Evolutionary conservation across 768 basidiomycete species (phyloP).

Genomic region (Pisolithus albus): DNA sequence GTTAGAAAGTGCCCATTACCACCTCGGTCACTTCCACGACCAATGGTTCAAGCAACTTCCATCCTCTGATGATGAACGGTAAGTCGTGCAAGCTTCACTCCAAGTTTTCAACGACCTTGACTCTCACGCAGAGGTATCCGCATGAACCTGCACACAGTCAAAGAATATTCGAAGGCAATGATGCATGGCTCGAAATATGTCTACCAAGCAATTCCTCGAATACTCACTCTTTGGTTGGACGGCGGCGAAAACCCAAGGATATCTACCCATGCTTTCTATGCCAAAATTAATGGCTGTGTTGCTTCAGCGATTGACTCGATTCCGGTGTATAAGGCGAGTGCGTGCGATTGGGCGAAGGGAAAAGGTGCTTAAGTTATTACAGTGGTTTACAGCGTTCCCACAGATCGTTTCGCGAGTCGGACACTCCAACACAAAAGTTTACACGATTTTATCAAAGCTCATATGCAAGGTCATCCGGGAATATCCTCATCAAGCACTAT

Average conservation of each 20-base stretch:
- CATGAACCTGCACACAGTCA: slow-evolving; percentile 62
- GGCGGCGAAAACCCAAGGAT: slow-evolving; percentile 51
- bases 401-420: slow-evolving; percentile 94
- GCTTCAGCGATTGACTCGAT: slow-evolving; percentile 49
- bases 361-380: slow-evolving; percentile 1
- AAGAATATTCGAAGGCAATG: slow-evolving; percentile 64
- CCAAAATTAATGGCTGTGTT: slow-evolving; percentile 52
- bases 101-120: background rate
- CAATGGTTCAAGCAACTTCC: slow-evolving; percentile 57
- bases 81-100: background rate
- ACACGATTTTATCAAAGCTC: slow-evolving; percentile 51
- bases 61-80: slow-evolving; percentile 49
- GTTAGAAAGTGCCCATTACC: slow-evolving; percentile 82
- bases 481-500: slow-evolving; percentile 87
- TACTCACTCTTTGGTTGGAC: slow-evolving; percentile 93
- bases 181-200: slow-evolving; percentile 87
- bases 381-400: slow-evolving; percentile 97
- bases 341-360: background rate
- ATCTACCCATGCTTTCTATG: slow-evolving; percentile 35
- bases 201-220: slow-evolving; percentile 90
- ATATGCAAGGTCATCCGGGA: slow-evolving; percentile 68
- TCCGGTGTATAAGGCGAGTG: slow-evolving; percentile 71
- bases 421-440: slow-evolving; percentile 59
- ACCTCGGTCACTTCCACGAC: slow-evolving; percentile 87
- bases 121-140: slow-evolving; percentile 41